Evolutionary conservation across 2,329 filamentous ascomycete genomes (phyloP), one percentile per base, ranked within the genome.

Genomic region (Botryotinia narcissicola): DNA sequence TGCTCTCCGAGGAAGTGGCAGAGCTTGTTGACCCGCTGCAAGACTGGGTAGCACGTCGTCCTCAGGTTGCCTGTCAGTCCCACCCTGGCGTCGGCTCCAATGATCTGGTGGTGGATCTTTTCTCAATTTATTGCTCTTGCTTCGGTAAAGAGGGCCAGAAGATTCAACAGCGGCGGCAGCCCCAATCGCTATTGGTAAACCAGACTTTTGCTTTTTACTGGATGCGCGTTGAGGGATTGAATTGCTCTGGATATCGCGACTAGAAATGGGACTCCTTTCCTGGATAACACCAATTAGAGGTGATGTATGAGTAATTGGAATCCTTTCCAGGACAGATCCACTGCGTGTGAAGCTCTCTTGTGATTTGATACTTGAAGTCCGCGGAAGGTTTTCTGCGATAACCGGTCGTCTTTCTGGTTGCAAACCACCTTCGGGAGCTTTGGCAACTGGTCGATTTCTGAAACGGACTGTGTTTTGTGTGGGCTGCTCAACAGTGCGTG

Each of bases 131-230:
- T 89, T 89, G 77, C 87, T 90, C n/a, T 83, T 85, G 72, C 81
- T 87, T 68, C 87, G 84, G 25, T 81, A 80, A 59, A 83, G 77
- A 9, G 32, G 86, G 84, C 67, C 84, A 25, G 54, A 72, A 32
- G 74, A 74, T 57, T 70, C 75, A 40, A 63, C 73, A 32, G 71
- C 70, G n/a, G 59, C 76, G 44, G 70, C 74, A 62, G 70, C 73
- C 18, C 60, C 75, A 18, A 73, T 74, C 46, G 74, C 74, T 18
- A 74, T 73, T 74, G 78, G 78, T 67, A 83, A 84, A 4, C 83
- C 84, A 10, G 88, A 84, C 70, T 87, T 85, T 75, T 90, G 88
- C n/a, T 88, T 87, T 80, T 89, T 88, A 80, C 88, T 91, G 59
- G 89, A 78, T 70, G 88, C 88, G 68, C 88, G 86, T 78, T 87